Base-by-base conservation (phyloP, 345 rosid genomes). In the Erucastrum elatum region DNA sequence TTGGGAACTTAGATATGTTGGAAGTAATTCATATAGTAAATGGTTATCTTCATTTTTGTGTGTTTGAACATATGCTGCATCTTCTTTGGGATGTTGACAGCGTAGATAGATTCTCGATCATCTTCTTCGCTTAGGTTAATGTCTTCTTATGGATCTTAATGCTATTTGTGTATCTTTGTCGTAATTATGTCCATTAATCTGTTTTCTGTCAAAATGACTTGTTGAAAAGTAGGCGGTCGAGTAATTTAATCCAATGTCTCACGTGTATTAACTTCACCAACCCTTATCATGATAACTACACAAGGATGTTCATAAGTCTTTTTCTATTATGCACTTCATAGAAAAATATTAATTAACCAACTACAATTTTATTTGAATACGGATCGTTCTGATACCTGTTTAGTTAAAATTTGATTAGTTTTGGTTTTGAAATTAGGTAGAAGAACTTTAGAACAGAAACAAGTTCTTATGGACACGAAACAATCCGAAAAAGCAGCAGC, bases 241-340 rank as follows among this genome's bases (percentile, higher is more conserved):
- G 61, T 76, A 44, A 41, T 13, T 21, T 25, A 31, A 4, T 33
- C 35, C 16, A 76, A 61, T 61, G 27, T 62, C 35, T 61, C 75
- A 76, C 69, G 74, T 76, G 75, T 69, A 30, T 69, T 51, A 12
- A 46, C 55, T 49, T 76, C 30, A 69, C 80, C 80, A 61, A 76
- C 67, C 62, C 27, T 29, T 29, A 17, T 17, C 17, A 17, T 76
- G 35, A 21, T 60, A 53, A 2, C 31, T 62, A 62, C 21, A 12
- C 17, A 9, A 31, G 35, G 4, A 16, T 61, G 35, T 61, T 61
- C 34, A 61, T 0, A 29, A 5, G 65, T 61, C 65, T 12, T 61
- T 61, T 61, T 61, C 65, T 27, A 4, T 11, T 11, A 59, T 2
- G 29, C 63, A 60, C 64, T 60, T 60, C 15, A 11, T 3, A 61